These are phyloP conservation scores for Kluyveromyces sp. DNA, from an alignment of 1,139 yeast genomes.

Conservation along the genomic window DNA sequence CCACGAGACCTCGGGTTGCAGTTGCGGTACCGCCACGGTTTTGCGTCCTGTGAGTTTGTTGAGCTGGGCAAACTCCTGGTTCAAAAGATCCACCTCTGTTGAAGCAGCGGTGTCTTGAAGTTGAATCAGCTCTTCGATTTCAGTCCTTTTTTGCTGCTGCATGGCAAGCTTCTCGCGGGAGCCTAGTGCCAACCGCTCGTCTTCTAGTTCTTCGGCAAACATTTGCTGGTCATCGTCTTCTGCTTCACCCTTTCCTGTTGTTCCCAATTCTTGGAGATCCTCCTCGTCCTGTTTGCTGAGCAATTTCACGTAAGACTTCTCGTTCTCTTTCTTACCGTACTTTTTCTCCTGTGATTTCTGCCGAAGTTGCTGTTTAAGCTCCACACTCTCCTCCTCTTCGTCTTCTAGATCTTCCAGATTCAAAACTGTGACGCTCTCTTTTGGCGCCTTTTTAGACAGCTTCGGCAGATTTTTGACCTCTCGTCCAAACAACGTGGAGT, in stretches of 20 bases:
- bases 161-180: constrained; percentile 1
- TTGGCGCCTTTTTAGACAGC: neutral
- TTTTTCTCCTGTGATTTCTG: neutral
- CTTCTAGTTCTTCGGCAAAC: constrained; percentile 14
- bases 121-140: constrained; percentile 2
- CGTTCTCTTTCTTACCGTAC: constrained; percentile 3
- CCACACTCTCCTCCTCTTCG: constrained; percentile 20
- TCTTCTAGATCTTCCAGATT: constrained; percentile 17
- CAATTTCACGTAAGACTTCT: constrained; percentile 25
- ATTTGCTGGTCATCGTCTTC: constrained; percentile 14
- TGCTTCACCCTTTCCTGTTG: constrained; percentile 2
- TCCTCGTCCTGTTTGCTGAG: constrained; percentile 11
- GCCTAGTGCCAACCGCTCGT: constrained; percentile 8
- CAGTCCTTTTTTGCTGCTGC: constrained; percentile 3
- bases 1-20: constrained; percentile 1
- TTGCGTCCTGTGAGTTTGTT: constrained; percentile 1
- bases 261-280: constrained; percentile 10
- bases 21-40: neutral
- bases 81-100: neutral
- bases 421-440: constrained; percentile 6
- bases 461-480: neutral
- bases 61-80: constrained; percentile 1
- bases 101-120: neutral
- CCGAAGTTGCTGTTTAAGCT: neutral
- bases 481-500: constrained; percentile 1